Evolutionary conservation across 2,329 filamentous ascomycete species (phyloP).

Genomic region (Pseudogymnoascus verrucosus): DNA sequence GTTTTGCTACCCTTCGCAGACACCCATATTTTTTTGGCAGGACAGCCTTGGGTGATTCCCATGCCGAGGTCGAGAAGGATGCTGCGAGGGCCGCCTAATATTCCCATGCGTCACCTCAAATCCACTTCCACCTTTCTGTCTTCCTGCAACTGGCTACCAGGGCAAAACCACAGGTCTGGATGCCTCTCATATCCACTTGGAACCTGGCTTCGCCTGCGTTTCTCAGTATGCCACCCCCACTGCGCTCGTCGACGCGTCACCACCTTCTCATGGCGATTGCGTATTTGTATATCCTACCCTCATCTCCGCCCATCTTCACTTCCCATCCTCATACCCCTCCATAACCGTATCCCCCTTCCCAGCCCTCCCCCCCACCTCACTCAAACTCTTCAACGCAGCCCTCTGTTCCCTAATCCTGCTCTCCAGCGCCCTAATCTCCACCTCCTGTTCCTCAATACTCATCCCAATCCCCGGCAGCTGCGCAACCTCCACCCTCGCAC

Average conservation of each 20-base stretch:
- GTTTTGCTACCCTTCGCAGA: neutral
- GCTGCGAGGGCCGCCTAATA: neutral
- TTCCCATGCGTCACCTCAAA: neutral
- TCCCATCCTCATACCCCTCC: constrained; percentile 13
- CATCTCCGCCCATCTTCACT: neutral
- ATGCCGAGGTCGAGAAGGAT: neutral
- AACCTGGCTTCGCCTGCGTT: constrained; percentile 26
- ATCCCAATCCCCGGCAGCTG: constrained; percentile 63
- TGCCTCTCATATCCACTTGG: constrained; percentile 36
- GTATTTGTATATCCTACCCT: neutral
- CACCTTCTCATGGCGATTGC: too few species aligned
- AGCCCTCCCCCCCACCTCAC: constrained; percentile 39
- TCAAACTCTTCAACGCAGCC: constrained; percentile 46
- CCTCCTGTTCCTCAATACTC: constrained; percentile 58
- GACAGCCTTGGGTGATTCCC: too few species aligned
- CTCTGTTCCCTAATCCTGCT: constrained; percentile 54
- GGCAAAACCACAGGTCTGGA: neutral
- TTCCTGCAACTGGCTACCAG: neutral
- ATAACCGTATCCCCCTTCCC: constrained; percentile 28
- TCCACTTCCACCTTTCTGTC: neutral
- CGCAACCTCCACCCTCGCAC: constrained; percentile 59
- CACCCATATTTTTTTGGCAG: neutral
- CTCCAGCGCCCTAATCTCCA: constrained; percentile 61
- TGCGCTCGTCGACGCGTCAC: neutral
- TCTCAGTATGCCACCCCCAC: neutral